phyloP scores from a whole-genome alignment of 2,329 filamentous ascomycete genomes.

The Fusarium torreyae region DNA sequence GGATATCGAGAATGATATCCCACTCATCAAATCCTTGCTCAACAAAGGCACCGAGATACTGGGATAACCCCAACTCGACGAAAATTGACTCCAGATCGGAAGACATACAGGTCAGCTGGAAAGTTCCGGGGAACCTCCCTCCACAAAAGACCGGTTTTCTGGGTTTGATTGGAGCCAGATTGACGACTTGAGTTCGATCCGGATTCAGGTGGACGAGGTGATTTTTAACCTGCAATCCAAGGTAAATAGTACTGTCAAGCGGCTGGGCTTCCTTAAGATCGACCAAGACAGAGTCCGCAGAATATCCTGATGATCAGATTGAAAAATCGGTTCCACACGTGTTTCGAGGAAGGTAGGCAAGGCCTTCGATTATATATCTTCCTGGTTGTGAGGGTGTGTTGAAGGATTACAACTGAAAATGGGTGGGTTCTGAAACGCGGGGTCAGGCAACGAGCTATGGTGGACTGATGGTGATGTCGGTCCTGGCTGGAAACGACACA shows the following conservation, averaged over 20 bases:
- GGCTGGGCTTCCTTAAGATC: neutral
- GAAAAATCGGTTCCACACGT: neutral
- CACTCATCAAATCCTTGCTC: constrained; percentile 88
- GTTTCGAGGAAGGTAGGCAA: neutral
- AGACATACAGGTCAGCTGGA: constrained; percentile 60
- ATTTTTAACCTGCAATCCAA: neutral
- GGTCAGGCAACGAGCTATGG: constrained; percentile 24
- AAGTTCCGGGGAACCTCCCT: constrained; percentile 31
- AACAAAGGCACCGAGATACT: constrained; percentile 81
- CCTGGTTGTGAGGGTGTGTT: neutral
- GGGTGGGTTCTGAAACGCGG: constrained; percentile 40
- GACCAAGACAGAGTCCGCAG: neutral
- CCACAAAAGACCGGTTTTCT: constrained; percentile 14
- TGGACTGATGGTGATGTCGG: constrained; percentile 21
- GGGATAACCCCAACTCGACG: constrained; percentile 81
- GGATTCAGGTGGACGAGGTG: constrained; percentile 9
- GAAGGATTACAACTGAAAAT: constrained; percentile 9
- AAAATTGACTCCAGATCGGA: constrained; percentile 75
- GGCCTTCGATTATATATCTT: constrained; percentile 1
- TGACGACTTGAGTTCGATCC: constrained; percentile 24
- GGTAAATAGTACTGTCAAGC: neutral
- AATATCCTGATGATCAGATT: neutral
- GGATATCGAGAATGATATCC: constrained; percentile 87
- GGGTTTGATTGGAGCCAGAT: constrained; percentile 40
- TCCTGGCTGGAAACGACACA: constrained; percentile 1